Evolutionary conservation across 345 rosid genomes (phyloP), one percentile per base, ranked within the genome.

Genomic region (Kernera saxatilis): DNA sequence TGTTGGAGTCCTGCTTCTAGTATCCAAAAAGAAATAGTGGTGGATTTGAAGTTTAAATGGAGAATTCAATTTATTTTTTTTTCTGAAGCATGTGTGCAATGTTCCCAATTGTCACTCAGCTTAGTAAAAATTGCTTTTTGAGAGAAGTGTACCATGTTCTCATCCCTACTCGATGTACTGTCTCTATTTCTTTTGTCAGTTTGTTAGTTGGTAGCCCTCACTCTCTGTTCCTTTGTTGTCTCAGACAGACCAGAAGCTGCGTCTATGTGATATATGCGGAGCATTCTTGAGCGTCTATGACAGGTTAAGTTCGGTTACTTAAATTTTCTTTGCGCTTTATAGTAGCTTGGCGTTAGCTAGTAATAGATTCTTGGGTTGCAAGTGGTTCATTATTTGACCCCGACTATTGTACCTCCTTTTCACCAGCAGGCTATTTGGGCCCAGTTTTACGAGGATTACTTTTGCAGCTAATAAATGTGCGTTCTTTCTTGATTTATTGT

Each of bases 381-480:
- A 84, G 87, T 89, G 83, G 84, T 83, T 92, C 91, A 84, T 84
- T 84, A 85, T 92, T 95, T 92, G 96, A 90, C 88, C 45, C 87
- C 78, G 77, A 77, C 80, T 86, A 83, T 86, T 85, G 89, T 84
- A 83, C 96, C 95, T 88, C 96, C 97, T 91, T 91, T 86, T 84
- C 85, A 92, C 92, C 97, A 95, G 97, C 98, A 92, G 98, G 98
- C 99, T 95, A 84, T 70, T 92, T 88, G 97, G 94, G 98, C 97
- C 97, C 96, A 86, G 92, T 91, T 88, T 91, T 91, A 84, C 95
- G 92, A 84, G 99, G 99, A 92, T 90, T 75, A 92, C 97, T 95
- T 91, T 89, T 95, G 97, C 92, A 90, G 99, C 98, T 90, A 84
- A 84, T 89, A 86, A 89, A 95, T 88, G 98, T 95, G 99, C 97